Conservation (phyloP, 352 stramenopile species). For the Phytophthora pluvialis region DNA sequence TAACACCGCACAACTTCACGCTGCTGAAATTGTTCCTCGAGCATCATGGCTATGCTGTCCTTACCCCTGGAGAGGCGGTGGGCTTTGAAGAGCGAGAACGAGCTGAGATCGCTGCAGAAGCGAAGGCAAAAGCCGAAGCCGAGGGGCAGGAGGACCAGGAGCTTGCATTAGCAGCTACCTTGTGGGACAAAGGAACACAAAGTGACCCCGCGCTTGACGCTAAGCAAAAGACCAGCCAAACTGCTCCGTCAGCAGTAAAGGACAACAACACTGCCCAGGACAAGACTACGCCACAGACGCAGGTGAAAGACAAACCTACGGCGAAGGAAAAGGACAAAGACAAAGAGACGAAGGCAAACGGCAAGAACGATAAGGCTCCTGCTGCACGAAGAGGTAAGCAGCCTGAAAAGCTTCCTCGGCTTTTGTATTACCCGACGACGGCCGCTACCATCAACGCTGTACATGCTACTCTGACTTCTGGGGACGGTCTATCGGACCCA, state of each 20-base stretch:
- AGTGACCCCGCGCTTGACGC: background rate
- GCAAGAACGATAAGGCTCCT: constrained; percentile 13
- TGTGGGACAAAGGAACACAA: constrained; percentile 7
- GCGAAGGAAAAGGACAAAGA: constrained; percentile 10
- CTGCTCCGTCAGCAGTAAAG: background rate
- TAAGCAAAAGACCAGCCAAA: background rate
- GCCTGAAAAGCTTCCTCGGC: constrained; percentile 49
- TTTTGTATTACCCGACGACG: constrained; percentile 71
- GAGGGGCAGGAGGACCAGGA: constrained; percentile 28
- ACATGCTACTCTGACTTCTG: constrained; percentile 54
- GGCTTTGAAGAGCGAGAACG: constrained; percentile 37
- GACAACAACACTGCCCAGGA: background rate
- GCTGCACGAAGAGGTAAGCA: constrained; percentile 45
- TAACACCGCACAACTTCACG: constrained; percentile 60
- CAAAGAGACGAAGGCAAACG: constrained; percentile 13
- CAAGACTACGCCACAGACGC: constrained; percentile 1
- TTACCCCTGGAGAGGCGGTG: constrained; percentile 49
- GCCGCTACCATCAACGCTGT: constrained; percentile 70
- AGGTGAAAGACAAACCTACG: constrained; percentile 6
- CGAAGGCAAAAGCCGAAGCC: constrained; percentile 32
- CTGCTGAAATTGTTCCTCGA: constrained; percentile 51
- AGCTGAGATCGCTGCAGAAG: constrained; percentile 26
- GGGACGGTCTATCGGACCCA: constrained; percentile 47
- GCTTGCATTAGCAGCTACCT: constrained; percentile 9
- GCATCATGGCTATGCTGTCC: constrained; percentile 53